These are phyloP conservation scores for Penicillium turbatum DNA, from an alignment of 495 filamentous ascomycete species.

Conservation along the genomic window DNA sequence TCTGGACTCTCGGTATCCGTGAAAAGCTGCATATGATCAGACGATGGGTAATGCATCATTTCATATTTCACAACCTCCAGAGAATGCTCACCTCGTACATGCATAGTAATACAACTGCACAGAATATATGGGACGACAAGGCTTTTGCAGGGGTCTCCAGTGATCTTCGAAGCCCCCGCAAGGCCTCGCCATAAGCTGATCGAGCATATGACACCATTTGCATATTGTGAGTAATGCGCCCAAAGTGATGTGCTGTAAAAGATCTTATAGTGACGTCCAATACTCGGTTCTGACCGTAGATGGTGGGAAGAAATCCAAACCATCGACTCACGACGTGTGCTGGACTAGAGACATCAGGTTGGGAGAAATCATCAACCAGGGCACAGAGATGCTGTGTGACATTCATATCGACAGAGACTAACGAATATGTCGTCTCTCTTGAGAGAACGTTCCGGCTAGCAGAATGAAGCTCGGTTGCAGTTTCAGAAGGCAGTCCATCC, in stretches of 20 bases:
- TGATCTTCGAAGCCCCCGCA: slow-evolving; percentile 24
- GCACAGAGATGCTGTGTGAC: slow-evolving; percentile 23
- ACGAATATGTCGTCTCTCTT: not conserved
- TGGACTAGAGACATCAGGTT: slow-evolving; percentile 14
- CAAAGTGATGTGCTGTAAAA: slow-evolving; percentile 33
- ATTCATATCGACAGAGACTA: slow-evolving; percentile 18
- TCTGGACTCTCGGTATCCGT: slow-evolving; percentile 28
- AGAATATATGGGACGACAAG: slow-evolving; percentile 30
- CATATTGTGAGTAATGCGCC: slow-evolving; percentile 18
- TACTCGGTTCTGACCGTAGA: slow-evolving; percentile 29
- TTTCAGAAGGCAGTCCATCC: not conserved
- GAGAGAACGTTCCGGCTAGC: no score
- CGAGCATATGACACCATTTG: slow-evolving; percentile 30
- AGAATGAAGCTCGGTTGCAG: not conserved
- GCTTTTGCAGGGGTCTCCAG: slow-evolving; percentile 21
- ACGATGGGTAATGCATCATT: not conserved
- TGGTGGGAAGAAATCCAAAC: slow-evolving; percentile 27
- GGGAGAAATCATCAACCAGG: slow-evolving; percentile 26
- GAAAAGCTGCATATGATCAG: slow-evolving; percentile 25
- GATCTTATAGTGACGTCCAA: slow-evolving; percentile 31
- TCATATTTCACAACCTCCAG: not conserved
- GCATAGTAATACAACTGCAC: slow-evolving; percentile 33
- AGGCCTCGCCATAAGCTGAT: slow-evolving; percentile 28
- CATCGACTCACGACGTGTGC: slow-evolving; percentile 23
- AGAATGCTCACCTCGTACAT: slow-evolving; percentile 30